A percentile compares a stretch with the other conserved stretches of the same genome.
Conservation (phyloP, 169 alveolate genomes). For the Plasmodium sp. region DNA sequence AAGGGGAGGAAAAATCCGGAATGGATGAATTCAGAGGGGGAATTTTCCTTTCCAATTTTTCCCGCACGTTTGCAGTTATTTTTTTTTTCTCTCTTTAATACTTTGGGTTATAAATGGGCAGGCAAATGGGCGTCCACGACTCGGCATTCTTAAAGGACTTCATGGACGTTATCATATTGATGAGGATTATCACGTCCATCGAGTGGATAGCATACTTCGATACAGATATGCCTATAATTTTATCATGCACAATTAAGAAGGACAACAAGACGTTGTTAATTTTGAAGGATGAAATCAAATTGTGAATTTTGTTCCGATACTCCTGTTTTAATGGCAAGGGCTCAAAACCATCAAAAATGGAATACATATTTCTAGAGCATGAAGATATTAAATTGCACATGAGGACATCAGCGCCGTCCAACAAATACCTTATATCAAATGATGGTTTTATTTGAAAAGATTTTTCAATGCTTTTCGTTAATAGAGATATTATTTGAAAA, state of each 20-base stretch:
- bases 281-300: slow-evolving; percentile 74
- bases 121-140: slow-evolving; percentile 93
- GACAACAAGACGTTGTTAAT: slow-evolving; percentile 78
- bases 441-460: slow-evolving; percentile 82
- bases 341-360: slow-evolving; percentile 80
- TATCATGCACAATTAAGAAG: slow-evolving; percentile 81
- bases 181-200: slow-evolving; percentile 87
- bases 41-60: background rate
- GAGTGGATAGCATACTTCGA: slow-evolving; percentile 77
- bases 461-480: slow-evolving; percentile 85
- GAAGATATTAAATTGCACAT: slow-evolving; percentile 73
- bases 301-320: slow-evolving; percentile 76
- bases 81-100: background rate
- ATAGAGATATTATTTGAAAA: slow-evolving; percentile 85
- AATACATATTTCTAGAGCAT: slow-evolving; percentile 65
- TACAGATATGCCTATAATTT: slow-evolving; percentile 78
- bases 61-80: background rate
- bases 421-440: slow-evolving; percentile 80
- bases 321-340: slow-evolving; percentile 81
- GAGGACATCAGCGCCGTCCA: slow-evolving; percentile 80
- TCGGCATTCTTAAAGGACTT: slow-evolving; percentile 90
- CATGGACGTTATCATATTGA: slow-evolving; percentile 89
- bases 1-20: background rate
- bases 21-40: background rate
- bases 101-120: slow-evolving; percentile 87